These are phyloP conservation scores for Colletotrichum sp. DNA, from an alignment of 2,329 filamentous ascomycete genomes.

Conservation along the genomic window DNA sequence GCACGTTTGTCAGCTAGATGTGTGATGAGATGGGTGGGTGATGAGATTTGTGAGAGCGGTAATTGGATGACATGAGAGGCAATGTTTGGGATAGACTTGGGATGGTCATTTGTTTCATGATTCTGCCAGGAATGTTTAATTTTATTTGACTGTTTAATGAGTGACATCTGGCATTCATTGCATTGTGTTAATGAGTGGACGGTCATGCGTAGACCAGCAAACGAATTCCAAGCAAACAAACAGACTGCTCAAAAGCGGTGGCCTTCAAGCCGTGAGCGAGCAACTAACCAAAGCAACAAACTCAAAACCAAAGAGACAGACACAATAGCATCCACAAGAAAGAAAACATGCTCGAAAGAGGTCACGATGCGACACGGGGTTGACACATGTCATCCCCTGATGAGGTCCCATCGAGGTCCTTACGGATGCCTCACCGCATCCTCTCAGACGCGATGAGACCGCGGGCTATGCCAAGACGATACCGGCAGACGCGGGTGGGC, in stretches of 20 bases:
- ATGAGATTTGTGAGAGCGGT: background rate
- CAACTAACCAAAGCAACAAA: background rate
- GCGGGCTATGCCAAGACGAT: background rate
- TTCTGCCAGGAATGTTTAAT: background rate
- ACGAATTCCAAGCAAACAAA: background rate
- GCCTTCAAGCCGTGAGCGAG: background rate
- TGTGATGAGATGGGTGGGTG: background rate
- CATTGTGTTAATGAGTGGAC: background rate
- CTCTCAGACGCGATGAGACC: background rate
- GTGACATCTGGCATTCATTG: background rate
- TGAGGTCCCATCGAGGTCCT: background rate
- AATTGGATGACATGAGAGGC: background rate
- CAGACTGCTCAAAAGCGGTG: too few species aligned
- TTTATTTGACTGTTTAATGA: background rate
- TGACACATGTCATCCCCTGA: background rate
- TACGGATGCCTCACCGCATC: background rate
- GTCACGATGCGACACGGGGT: background rate
- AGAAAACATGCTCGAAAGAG: background rate
- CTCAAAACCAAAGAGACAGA: background rate
- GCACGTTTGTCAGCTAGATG: constrained; percentile 3
- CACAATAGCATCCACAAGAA: background rate
- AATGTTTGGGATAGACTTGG: background rate
- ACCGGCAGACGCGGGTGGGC: background rate
- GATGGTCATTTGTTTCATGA: background rate
- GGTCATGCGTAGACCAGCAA: background rate